These are phyloP conservation scores for Auriculariales sp. DNA, from an alignment of 768 basidiomycete genomes.

Conservation along the genomic window DNA sequence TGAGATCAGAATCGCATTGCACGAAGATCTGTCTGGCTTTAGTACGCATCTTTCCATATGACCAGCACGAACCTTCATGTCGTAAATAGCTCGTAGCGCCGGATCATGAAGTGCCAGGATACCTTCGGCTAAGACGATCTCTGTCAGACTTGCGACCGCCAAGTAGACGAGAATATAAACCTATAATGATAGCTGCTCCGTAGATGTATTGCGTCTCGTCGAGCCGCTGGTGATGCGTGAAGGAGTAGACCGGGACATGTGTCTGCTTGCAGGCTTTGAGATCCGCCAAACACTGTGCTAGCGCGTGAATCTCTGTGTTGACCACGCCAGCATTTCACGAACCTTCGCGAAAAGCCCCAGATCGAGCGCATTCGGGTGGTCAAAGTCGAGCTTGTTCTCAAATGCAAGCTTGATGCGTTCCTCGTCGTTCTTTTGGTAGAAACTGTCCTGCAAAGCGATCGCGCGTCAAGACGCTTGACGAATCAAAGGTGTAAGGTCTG, in stretches of 20 bases:
- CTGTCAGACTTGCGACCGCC: background rate
- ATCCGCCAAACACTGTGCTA: conserved; percentile 70
- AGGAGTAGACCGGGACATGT: conserved; percentile 92
- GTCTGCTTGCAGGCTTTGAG: conserved; percentile 72
- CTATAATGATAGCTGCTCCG: conserved; percentile 84
- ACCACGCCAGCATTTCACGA: conserved; percentile 14
- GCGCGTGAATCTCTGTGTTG: background rate
- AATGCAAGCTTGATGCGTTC: conserved; percentile 79
- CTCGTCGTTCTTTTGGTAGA: conserved; percentile 69
- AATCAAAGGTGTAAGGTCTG: conserved; percentile 2
- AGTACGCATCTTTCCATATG: too few relatives aligned
- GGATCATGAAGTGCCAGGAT: conserved; percentile 84
- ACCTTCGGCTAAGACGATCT: conserved; percentile 50
- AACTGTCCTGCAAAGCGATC: conserved; percentile 55
- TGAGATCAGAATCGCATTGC: conserved; percentile 89
- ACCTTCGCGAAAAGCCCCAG: conserved; percentile 74
- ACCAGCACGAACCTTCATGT: conserved; percentile 75
- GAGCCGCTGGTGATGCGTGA: conserved; percentile 73
- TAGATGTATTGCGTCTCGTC: conserved; percentile 78
- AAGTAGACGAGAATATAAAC: conserved; percentile 13
- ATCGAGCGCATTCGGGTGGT: conserved; percentile 88
- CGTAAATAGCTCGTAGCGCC: conserved; percentile 64
- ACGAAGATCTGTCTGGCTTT: conserved; percentile 50
- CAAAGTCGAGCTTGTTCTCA: conserved; percentile 68
- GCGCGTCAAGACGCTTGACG: conserved; percentile 2